phyloP scores from a whole-genome alignment of 129 eudicot species.

The Artemisia argyi region DNA sequence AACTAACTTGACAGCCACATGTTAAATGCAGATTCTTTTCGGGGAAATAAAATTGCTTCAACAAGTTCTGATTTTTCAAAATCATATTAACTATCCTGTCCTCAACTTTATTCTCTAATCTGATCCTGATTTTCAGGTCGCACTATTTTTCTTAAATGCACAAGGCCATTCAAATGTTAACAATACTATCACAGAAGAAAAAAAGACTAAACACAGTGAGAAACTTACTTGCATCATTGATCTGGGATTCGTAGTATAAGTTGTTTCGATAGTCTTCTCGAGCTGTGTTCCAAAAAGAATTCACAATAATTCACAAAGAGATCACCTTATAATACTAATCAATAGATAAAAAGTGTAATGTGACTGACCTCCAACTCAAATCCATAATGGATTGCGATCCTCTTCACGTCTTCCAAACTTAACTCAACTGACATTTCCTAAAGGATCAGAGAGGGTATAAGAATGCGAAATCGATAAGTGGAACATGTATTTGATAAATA shows the following conservation, averaged over 20 bases:
- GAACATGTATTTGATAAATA: background rate
- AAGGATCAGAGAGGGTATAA: slow-evolving; percentile 4
- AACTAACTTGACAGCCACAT: too few species aligned
- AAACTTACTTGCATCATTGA: slow-evolving; percentile 96
- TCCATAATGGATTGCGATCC: slow-evolving; percentile 73
- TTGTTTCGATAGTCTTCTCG: slow-evolving; percentile 82
- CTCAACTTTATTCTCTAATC: background rate
- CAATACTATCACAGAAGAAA: background rate
- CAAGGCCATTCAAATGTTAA: background rate
- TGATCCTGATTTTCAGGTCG: background rate
- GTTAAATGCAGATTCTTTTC: too few species aligned
- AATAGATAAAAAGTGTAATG: slow-evolving; percentile 1
- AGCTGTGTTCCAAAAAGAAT: slow-evolving; percentile 40
- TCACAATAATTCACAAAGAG: background rate
- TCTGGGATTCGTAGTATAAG: slow-evolving; percentile 75
- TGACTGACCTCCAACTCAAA: slow-evolving; percentile 72
- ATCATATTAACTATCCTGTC: background rate
- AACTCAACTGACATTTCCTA: slow-evolving; percentile 96
- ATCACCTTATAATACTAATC: background rate
- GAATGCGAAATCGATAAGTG: slow-evolving; percentile 15
- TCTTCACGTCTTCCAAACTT: slow-evolving; percentile 97
- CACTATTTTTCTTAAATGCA: background rate
- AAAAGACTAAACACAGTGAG: background rate
- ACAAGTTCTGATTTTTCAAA: too few species aligned
- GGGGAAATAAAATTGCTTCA: too few species aligned